Percentiles rank a stretch among this genome's conserved stretches.
Evolutionary conservation across 805 yeast species (phyloP).

Genomic region (Ogataea pilisensis): DNA sequence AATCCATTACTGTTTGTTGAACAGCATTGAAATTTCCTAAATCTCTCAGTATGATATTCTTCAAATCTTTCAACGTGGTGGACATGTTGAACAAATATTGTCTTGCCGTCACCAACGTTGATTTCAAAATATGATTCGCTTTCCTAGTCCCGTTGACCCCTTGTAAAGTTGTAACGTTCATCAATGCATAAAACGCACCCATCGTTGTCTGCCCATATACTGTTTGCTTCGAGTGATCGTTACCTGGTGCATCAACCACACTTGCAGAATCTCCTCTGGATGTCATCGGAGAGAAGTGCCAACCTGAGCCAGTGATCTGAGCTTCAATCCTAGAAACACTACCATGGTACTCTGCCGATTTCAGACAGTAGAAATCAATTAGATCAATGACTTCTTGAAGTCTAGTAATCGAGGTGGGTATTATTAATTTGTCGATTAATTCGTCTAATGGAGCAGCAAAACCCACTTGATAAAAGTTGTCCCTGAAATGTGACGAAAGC

Average conservation of each 20-base stretch:
- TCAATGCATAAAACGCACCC: slow-evolving; percentile 8
- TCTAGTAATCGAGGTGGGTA: slow-evolving; percentile 5
- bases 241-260: too few species aligned
- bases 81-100: slow-evolving; percentile 10
- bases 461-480: slow-evolving; percentile 10
- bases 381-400: slow-evolving; percentile 11
- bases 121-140: slow-evolving; percentile 1
- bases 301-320: not conserved
- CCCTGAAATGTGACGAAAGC: slow-evolving; percentile 12
- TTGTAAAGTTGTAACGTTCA: slow-evolving; percentile 11
- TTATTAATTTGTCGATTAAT: slow-evolving; percentile 9
- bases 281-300: too few species aligned
- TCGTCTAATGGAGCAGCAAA: slow-evolving; percentile 10
- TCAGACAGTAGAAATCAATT: slow-evolving; percentile 9
- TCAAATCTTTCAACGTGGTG: slow-evolving; percentile 1
- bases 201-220: slow-evolving; percentile 6
- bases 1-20: not conserved
- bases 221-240: too few species aligned
- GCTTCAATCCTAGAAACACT: not conserved
- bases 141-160: slow-evolving; percentile 6
- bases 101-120: slow-evolving; percentile 13
- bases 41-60: not conserved
- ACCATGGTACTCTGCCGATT: slow-evolving; percentile 4
- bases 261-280: too few species aligned
- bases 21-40: not conserved